Conservation (phyloP, 176 grass and related monocot species). For the Sorghum bicolor region DNA sequence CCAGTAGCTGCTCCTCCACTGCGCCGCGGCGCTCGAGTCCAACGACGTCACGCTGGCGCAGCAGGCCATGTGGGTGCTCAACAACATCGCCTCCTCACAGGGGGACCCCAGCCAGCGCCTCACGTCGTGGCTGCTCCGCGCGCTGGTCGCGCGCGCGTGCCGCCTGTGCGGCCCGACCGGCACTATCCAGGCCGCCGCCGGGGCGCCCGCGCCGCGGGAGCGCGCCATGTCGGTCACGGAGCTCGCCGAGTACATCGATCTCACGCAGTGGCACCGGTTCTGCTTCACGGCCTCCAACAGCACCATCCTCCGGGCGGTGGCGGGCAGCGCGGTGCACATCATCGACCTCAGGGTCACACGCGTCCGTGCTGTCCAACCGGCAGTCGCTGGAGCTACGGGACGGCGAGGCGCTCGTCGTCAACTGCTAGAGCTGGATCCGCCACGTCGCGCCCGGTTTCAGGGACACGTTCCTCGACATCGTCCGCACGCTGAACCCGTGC, state of each 20-base stretch:
- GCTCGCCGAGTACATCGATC: constrained; percentile 80
- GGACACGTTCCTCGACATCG: constrained; percentile 47
- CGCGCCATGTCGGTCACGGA: constrained; percentile 74
- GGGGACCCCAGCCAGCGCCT: constrained; percentile 82
- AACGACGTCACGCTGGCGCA: constrained; percentile 94
- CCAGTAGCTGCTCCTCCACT: constrained; percentile 88
- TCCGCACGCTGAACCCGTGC: constrained; percentile 46
- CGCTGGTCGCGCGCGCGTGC: constrained; percentile 72
- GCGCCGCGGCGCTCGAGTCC: constrained; percentile 74
- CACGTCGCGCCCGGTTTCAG: constrained; percentile 46
- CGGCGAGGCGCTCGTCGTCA: constrained; percentile 73
- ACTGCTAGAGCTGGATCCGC: constrained; percentile 79
- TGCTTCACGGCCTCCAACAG: constrained; percentile 79
- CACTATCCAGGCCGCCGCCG: neutral
- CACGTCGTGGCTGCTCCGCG: constrained; percentile 80
- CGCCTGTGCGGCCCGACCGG: constrained; percentile 44
- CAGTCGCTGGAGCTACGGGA: constrained; percentile 36
- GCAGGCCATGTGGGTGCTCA: constrained; percentile 95
- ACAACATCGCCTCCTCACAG: constrained; percentile 89
- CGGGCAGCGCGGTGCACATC: constrained; percentile 59
- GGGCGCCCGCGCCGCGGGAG: neutral
- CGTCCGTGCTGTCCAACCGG: constrained; percentile 33
- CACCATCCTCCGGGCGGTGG: constrained; percentile 69
- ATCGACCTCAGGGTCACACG: constrained; percentile 75
- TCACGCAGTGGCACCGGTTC: constrained; percentile 86